Evolutionary conservation across 2,329 filamentous ascomycete species (phyloP), one percentile per base, ranked within the genome.

Genomic region (Penicillium glabrum): DNA sequence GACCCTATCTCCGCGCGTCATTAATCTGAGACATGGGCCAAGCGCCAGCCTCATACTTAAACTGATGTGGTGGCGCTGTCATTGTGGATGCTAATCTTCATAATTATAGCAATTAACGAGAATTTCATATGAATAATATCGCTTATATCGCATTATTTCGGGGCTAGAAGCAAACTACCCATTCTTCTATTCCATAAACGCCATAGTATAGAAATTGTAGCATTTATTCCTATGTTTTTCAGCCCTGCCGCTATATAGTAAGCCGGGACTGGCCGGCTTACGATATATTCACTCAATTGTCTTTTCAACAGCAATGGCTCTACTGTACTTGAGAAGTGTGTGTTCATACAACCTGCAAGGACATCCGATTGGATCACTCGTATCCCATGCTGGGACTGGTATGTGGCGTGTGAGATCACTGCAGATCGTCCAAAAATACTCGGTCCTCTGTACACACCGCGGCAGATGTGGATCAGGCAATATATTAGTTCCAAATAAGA

Each of bases 1-100:
- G 13, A 16, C 13, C 29, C 46, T 46, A 29, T 39, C 16, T 39
- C 52, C 55, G 6, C 37, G 23, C 39, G 33, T 43, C 39, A 61
- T 64, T 35, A 64, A 65, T 43, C 56, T 64, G 63, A 64, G 63
- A 65, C 63, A 65, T n/a, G 2, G 37, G 51, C 54, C 53, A 55
- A 59, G 56, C 56, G 53, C 57, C 50, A 48, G 11, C 19, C 46
- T 48, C 46, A 23, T 48, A 4, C 23, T 26, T 26, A 13, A 29
- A 35, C 46, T 23, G n/a, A 26, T 26, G 5, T 31, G 45, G 46
- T 46, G 46, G 46, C 46, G 46, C 21, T 41, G 35, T 7, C 19
- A 23, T 41, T 41, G 39, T 41, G 39, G 39, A 41, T 21, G 39
- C 39, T 41, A 46, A 27, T 27, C 3, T 19, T 27, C 24, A 45